These are phyloP conservation scores for Penicillium brevicompactum DNA, from an alignment of 2,329 filamentous ascomycete genomes.

Conservation along the genomic window DNA sequence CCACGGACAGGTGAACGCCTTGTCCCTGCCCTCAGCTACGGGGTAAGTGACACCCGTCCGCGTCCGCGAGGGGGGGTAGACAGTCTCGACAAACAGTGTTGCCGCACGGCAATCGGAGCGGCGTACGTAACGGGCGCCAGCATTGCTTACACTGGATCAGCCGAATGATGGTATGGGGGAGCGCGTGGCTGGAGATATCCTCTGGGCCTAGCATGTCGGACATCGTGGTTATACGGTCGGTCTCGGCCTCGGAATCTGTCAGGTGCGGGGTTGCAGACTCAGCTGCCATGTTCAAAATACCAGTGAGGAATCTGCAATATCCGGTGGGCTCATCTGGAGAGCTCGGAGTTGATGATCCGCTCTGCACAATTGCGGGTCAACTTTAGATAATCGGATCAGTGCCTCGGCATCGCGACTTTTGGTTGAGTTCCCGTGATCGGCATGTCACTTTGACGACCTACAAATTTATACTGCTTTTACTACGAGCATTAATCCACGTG, in stretches of 20 bases:
- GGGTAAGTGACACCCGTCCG: conserved; percentile 78
- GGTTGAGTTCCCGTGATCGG: background rate
- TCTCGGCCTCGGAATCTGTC: conserved; percentile 1
- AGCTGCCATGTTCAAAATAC: conserved; percentile 14
- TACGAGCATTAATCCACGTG: background rate
- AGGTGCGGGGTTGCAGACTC: background rate
- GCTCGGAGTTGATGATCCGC: conserved; percentile 16
- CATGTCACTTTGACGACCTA: background rate
- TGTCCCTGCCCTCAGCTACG: conserved; percentile 63
- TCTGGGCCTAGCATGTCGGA: conserved; percentile 25
- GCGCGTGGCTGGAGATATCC: conserved; percentile 48
- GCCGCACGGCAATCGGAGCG: conserved; percentile 80
- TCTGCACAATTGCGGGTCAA: conserved; percentile 20
- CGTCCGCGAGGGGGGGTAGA: conserved; percentile 65
- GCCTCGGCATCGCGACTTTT: background rate
- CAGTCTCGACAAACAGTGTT: conserved; percentile 75
- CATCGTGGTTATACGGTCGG: conserved; percentile 1
- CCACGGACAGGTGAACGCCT: conserved; percentile 74
- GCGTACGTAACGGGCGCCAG: conserved; percentile 66
- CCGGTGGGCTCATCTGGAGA: background rate
- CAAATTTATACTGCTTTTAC: background rate
- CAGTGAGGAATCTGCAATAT: background rate
- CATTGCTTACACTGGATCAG: conserved; percentile 78
- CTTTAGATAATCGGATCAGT: conserved; percentile 22
- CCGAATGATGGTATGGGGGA: conserved; percentile 67